Conservation (phyloP, 768 basidiomycete species). For the Tephrocybe rancida region DNA sequence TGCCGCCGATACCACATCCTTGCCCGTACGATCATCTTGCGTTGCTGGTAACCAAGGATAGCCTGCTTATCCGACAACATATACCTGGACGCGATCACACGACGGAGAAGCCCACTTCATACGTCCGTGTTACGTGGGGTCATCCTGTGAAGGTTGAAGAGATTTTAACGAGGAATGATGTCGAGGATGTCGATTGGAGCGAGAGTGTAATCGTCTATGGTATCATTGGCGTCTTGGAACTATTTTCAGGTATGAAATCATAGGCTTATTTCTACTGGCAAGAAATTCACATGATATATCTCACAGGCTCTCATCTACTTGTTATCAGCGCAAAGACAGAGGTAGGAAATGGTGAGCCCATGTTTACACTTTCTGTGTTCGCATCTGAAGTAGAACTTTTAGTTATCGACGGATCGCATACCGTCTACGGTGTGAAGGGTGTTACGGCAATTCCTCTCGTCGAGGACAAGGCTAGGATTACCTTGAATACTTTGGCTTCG, state of each 20-base stretch:
- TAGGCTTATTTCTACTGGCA: neutral
- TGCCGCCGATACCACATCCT: constrained; percentile 77
- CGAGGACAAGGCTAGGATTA: constrained; percentile 59
- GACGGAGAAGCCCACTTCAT: constrained; percentile 31
- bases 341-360: constrained; percentile 64
- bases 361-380: neutral
- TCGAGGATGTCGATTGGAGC: constrained; percentile 50
- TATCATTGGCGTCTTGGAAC: constrained; percentile 71
- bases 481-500: constrained; percentile 53
- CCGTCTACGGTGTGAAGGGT: constrained; percentile 68
- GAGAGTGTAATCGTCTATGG: constrained; percentile 68
- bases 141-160: constrained; percentile 58
- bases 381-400: constrained; percentile 4
- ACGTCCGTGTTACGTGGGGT: constrained; percentile 58
- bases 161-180: constrained; percentile 31
- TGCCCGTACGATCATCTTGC: constrained; percentile 70
- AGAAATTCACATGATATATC: constrained; percentile 3
- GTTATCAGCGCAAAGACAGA: constrained; percentile 67
- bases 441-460: constrained; percentile 74
- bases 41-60: constrained; percentile 58
- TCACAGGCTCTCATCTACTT: constrained; percentile 71
- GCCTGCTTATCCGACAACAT: constrained; percentile 70
- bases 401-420: constrained; percentile 69
- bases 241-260: constrained; percentile 61
- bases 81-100: constrained; percentile 25